phyloP scores from a whole-genome alignment of 108 stramenopile genomes.

The Schizochytrium sp. region DNA sequence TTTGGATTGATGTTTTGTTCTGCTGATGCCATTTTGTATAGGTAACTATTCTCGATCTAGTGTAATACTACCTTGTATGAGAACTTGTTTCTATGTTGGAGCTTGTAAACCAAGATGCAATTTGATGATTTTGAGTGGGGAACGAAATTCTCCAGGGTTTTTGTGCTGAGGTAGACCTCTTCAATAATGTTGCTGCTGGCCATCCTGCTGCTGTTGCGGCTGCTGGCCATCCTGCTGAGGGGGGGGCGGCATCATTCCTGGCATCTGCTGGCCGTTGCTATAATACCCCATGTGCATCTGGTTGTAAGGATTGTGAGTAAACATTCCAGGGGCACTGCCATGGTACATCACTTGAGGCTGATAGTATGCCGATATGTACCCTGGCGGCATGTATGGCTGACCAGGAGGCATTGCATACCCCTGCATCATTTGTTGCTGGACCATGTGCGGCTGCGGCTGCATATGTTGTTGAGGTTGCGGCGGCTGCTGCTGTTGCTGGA shows the following conservation, averaged over 20 bases:
- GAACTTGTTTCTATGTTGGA: too few relatives aligned
- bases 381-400: not conserved
- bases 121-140: not conserved
- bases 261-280: not conserved
- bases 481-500: not conserved
- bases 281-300: conserved; percentile 10
- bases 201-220: conserved; percentile 3
- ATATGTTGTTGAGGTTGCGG: not conserved
- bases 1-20: too few relatives aligned
- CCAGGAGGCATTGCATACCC: conserved; percentile 7
- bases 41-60: too few relatives aligned
- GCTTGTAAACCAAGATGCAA: not conserved
- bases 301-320: not conserved
- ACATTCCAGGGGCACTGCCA: not conserved
- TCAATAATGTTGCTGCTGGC: not conserved
- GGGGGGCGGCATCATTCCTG: not conserved
- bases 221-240: not conserved
- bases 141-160: not conserved
- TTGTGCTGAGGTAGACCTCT: not conserved
- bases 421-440: not conserved
- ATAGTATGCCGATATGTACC: not conserved
- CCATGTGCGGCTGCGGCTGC: not conserved
- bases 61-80: too few relatives aligned
- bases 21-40: too few relatives aligned
- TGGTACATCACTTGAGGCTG: conserved; percentile 36